Evolutionary conservation across 2,329 filamentous ascomycete species (phyloP), one percentile per base, ranked within the genome.

Genomic region (Xylaria sp.): DNA sequence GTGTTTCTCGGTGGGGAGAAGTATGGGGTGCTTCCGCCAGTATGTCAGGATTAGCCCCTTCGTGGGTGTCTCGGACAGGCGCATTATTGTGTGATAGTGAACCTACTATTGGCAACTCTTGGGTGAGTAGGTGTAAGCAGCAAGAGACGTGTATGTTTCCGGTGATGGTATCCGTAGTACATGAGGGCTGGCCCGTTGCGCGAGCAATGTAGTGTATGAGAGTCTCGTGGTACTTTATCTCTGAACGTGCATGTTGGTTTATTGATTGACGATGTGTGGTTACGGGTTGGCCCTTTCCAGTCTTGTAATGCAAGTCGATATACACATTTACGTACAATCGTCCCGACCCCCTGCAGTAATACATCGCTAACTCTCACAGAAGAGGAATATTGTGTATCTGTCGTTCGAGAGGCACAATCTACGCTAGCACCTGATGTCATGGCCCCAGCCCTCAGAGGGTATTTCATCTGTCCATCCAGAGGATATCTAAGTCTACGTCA

Each of bases 1-100:
- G 63, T 71, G 36, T 40, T 56, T 54, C 46, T 66, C 57, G 51
- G 63, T 57, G 66, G 42, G 58, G 51, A 56, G 31, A 51, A 71
- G 40, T 53, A 64, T 23, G 54, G 54, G 33, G 44, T 33, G 10
- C 59, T 13, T 59, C 61, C 28, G 20, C 58, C 23, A 61, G 40
- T 46, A 48, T 42, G 31, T 42, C 33, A 57, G 23, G 54, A n/a
- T 51, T 60, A n/a, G n/a, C 26, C 59, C 23, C 38, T 31, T 17
- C 23, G 28, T 53, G 26, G 53, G 33, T 38, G 63, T 65, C 67
- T 67, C 57, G 60, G 65, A 23, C 23, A 59, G 20, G 46, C 26
- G 59, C 46, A 51, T 20, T 44, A 15, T 59, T 54, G 46, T 59
- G 53, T 56, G 23, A 33, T 67, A 49, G 31, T 10, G 40, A 20